Base-by-base conservation (phyloP, 2,329 filamentous ascomycete genomes). In the Epicoccum nigrum region DNA sequence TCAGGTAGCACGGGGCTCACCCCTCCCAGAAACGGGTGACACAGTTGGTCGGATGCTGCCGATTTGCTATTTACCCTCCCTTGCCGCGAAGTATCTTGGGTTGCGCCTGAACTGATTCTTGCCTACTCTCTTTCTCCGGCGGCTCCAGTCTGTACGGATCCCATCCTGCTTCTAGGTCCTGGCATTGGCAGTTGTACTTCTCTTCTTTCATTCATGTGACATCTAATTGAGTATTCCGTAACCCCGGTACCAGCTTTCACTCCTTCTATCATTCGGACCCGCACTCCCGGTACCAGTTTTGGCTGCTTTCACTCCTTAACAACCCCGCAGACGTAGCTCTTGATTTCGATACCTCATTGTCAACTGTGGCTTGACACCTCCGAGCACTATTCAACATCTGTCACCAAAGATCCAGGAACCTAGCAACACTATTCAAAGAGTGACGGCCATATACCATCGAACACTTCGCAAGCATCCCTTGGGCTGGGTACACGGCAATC, bases 161-260 rank as follows among this genome's bases (percentile, higher is more conserved):
- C 50, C 48, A 51, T 55, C 61, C 41, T 57, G 45, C 56, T 57
- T 58, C 55, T 57, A 43, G 58, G 31, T 50, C 64, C 64, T 52
- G 45, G 65, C 59, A 54, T 62, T 52, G 43, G 38, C 59, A 61
- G 55, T 51, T 55, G 54, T 60, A 53, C 56, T 58, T 41, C 58
- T 54, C 55, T 63, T 45, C 59, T 41, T 54, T 66, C 55, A 60
- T 64, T 61, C 64, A 65, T 67, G 60, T 68, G 60, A 63, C 61
- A 55, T 61, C 56, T 62, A 53, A 47, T 62, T 65, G 54, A 52
- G 52, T 49, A 51, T 56, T 54, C 62, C 63, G 42, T 45, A 51
- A 39, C 57, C 55, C 57, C 53, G 59, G 65, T 66, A 58, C 41
- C 46, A 59, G 39, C 49, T 48, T 48, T 46, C 45, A 52, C 51